These are phyloP conservation scores for Leccinum broughii DNA, from an alignment of 768 basidiomycete genomes.

Conservation along the genomic window DNA sequence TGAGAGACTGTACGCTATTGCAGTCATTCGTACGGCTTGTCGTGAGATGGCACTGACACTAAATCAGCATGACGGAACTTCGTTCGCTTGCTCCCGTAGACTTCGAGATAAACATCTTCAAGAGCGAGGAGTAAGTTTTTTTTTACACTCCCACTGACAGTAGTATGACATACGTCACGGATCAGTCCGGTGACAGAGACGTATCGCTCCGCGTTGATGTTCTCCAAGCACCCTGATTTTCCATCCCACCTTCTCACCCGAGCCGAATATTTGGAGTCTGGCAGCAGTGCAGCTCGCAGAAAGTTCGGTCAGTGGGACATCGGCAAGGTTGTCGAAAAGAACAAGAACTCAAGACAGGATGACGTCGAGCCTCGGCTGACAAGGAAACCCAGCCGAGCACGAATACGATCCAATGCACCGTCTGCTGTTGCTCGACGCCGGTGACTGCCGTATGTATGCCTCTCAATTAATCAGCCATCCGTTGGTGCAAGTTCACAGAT, in stretches of 20 bases:
- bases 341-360: conserved; percentile 18
- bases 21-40: conserved; percentile 15
- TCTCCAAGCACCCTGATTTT: conserved; percentile 56
- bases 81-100: conserved; percentile 81
- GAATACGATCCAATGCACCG: conserved; percentile 23
- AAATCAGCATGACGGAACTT: conserved; percentile 66
- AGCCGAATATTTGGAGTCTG: conserved; percentile 83
- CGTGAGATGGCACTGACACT: conserved; percentile 17
- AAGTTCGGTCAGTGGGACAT: conserved; percentile 70
- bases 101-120: conserved; percentile 70
- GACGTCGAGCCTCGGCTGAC: conserved; percentile 28
- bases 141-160: conserved; percentile 8
- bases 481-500: conserved; percentile 10
- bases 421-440: conserved; percentile 28
- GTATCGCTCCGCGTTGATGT: conserved; percentile 59
- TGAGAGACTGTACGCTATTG: conserved; percentile 64
- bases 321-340: conserved; percentile 25
- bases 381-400: conserved; percentile 31
- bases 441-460: conserved; percentile 17
- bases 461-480: conserved; percentile 6
- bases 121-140: conserved; percentile 67
- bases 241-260: conserved; percentile 60
- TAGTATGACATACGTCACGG: conserved; percentile 19
- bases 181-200: conserved; percentile 65
- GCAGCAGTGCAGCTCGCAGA: conserved; percentile 70